Conservation (phyloP, 768 basidiomycete genomes). For the Paxillus rubicundulus region DNA sequence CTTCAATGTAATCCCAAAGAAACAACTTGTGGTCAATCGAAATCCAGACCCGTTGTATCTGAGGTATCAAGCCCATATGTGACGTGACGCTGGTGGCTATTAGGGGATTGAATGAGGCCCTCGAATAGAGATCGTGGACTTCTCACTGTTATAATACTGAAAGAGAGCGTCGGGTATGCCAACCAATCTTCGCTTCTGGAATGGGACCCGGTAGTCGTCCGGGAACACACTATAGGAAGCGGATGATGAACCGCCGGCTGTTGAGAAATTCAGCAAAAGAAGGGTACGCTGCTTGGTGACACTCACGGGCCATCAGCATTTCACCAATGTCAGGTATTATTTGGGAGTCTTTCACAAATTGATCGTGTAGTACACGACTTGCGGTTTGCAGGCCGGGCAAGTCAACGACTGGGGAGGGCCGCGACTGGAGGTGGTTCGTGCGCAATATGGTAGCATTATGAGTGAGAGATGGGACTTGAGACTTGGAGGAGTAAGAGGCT, state of each 20-base stretch:
- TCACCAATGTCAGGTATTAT: conserved; percentile 76
- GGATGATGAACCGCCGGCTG: conserved; percentile 67
- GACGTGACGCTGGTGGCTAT: conserved; percentile 67
- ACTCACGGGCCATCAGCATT: conserved; percentile 57
- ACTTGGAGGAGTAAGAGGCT: conserved; percentile 3
- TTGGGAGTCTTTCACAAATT: conserved; percentile 69
- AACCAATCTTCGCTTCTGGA: conserved; percentile 73
- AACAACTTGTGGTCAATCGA: conserved; percentile 92
- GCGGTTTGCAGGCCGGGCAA: conserved; percentile 63
- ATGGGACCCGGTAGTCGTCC: conserved; percentile 75
- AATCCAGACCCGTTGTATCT: conserved; percentile 94
- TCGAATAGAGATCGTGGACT: conserved; percentile 20
- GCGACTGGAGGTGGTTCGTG: conserved; percentile 2
- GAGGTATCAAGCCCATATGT: conserved; percentile 88
- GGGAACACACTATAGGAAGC: conserved; percentile 75
- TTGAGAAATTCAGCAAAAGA: neutral
- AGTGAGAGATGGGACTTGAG: neutral
- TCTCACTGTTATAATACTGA: conserved; percentile 69
- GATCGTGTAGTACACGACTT: conserved; percentile 63
- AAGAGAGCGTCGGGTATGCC: conserved; percentile 78
- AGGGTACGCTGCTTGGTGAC: neutral
- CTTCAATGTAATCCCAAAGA: conserved; percentile 94
- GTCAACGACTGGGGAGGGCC: conserved; percentile 44
- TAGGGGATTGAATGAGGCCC: conserved; percentile 13
- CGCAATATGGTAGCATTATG: conserved; percentile 4